A percentile compares a stretch with the other conserved stretches of the same genome.
These are phyloP conservation scores for Diphasiastrum complanatum DNA, from an alignment of 83 land plant species.

Conservation along the genomic window DNA sequence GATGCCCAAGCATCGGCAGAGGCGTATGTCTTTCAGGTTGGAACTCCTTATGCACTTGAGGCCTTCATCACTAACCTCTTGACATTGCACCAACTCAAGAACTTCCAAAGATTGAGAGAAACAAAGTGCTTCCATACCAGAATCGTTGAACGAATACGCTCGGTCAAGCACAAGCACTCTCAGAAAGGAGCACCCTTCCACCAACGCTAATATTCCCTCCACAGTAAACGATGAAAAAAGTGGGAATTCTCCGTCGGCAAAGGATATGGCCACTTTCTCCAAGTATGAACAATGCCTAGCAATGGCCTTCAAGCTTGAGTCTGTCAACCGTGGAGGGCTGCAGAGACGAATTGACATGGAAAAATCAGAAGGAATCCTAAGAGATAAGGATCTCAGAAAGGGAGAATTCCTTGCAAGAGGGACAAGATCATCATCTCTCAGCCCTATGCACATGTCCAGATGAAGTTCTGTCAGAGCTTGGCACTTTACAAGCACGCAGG, in stretches of 20 bases:
- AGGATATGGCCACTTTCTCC: slow-evolving; percentile 48
- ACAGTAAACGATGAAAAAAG: slow-evolving; percentile 45
- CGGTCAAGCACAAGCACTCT: slow-evolving; percentile 42
- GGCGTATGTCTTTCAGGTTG: slow-evolving; percentile 27
- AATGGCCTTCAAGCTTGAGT: slow-evolving; percentile 51
- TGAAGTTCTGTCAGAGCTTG: slow-evolving; percentile 46
- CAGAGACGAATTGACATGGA: slow-evolving; percentile 28
- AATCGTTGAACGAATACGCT: slow-evolving; percentile 57
- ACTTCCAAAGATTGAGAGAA: slow-evolving; percentile 38
- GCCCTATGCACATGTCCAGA: slow-evolving; percentile 71
- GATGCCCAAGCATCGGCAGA: slow-evolving; percentile 61
- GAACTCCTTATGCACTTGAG: slow-evolving; percentile 41
- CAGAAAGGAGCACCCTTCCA: slow-evolving; percentile 45
- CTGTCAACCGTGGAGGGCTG: slow-evolving; percentile 46
- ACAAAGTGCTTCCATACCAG: slow-evolving; percentile 69
- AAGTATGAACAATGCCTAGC: slow-evolving; percentile 43
- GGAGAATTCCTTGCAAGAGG: slow-evolving; percentile 40
- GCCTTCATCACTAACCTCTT: slow-evolving; percentile 64
- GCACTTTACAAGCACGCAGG: slow-evolving; percentile 51
- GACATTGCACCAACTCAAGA: slow-evolving; percentile 57
- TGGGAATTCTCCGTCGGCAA: slow-evolving; percentile 54
- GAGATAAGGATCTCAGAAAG: slow-evolving; percentile 44
- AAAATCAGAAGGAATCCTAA: slow-evolving; percentile 51
- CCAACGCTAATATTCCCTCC: slow-evolving; percentile 38
- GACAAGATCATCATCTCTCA: slow-evolving; percentile 58